A percentile compares a stretch with the other conserved stretches of the same genome.
phyloP scores from a whole-genome alignment of 129 eudicot genomes.

The Escallonia rubra region DNA sequence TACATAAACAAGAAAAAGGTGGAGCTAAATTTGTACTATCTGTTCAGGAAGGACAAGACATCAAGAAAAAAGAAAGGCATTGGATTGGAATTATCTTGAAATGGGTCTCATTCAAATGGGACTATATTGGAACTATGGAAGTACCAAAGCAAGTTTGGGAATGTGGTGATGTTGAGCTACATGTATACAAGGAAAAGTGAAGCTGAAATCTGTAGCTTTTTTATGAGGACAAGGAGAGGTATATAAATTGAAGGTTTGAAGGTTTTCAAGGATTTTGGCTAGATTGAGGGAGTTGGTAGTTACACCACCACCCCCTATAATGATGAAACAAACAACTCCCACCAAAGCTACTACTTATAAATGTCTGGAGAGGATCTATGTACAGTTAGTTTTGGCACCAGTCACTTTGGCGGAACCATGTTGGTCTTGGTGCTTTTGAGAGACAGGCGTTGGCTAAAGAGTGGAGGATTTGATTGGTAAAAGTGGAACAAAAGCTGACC shows the following conservation, averaged over 20 bases:
- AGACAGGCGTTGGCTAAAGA: too few relatives aligned
- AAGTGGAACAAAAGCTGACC: too few relatives aligned
- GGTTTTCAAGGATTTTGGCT: neutral
- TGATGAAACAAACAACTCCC: too few relatives aligned
- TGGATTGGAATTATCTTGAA: constrained; percentile 2
- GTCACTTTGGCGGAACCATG: too few relatives aligned
- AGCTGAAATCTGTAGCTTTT: neutral
- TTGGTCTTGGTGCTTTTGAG: too few relatives aligned
- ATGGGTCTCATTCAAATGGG: neutral
- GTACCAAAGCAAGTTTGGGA: too few relatives aligned
- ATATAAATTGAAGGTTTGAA: neutral
- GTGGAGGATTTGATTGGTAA: too few relatives aligned
- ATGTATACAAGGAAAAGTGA: neutral
- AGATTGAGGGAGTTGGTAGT: constrained; percentile 33
- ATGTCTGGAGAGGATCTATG: too few relatives aligned
- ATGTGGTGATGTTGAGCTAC: neutral
- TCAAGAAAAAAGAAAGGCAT: constrained; percentile 1
- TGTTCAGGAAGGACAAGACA: constrained; percentile 7
- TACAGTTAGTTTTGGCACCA: too few relatives aligned
- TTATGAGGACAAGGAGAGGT: constrained; percentile 16
- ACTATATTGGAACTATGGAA: too few relatives aligned
- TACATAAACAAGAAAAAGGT: constrained; percentile 2
- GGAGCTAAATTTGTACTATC: neutral
- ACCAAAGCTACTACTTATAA: too few relatives aligned
- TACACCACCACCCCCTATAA: constrained; percentile 7